Evolutionary conservation across 164 flowering plant genomes (phyloP).

Genomic region (Macadamia integrifolia): DNA sequence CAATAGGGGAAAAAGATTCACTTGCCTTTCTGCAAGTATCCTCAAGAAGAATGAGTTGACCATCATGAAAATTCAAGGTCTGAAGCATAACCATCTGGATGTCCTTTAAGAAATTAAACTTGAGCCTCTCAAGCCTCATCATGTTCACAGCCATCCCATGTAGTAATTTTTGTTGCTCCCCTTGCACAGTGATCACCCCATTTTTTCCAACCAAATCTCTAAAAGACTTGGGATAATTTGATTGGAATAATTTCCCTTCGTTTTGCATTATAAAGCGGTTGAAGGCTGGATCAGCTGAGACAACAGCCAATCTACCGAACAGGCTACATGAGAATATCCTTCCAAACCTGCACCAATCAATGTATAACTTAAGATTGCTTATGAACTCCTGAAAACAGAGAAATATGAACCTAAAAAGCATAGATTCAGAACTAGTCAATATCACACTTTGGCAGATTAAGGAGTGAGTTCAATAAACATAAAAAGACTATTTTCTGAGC

Average conservation of each 20-base stretch:
- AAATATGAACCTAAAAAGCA: too few relatives aligned
- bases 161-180: conserved; percentile 75
- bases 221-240: conserved; percentile 85
- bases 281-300: conserved; percentile 69
- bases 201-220: conserved; percentile 79
- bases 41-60: conserved; percentile 54
- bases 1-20: too few relatives aligned
- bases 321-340: conserved; percentile 71
- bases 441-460: too few relatives aligned
- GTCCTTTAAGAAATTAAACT: conserved; percentile 54
- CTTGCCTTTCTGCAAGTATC: conserved; percentile 83
- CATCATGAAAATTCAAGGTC: conserved; percentile 33
- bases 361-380: too few relatives aligned
- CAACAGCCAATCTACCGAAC: conserved; percentile 72
- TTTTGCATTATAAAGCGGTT: conserved; percentile 77
- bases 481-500: too few relatives aligned
- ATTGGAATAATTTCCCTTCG: conserved; percentile 76
- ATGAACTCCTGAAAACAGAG: too few relatives aligned
- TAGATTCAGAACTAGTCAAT: too few relatives aligned
- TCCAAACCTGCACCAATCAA: conserved; percentile 47
- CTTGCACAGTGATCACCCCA: conserved; percentile 78
- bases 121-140: conserved; percentile 75
- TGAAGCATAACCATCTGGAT: conserved; percentile 54
- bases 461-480: too few relatives aligned
- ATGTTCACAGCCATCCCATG: conserved; percentile 69